Evolutionary conservation across 1,284 basidiomycete species (phyloP), one percentile per base, ranked within the genome.

Genomic region (Leccinum proliferum): DNA sequence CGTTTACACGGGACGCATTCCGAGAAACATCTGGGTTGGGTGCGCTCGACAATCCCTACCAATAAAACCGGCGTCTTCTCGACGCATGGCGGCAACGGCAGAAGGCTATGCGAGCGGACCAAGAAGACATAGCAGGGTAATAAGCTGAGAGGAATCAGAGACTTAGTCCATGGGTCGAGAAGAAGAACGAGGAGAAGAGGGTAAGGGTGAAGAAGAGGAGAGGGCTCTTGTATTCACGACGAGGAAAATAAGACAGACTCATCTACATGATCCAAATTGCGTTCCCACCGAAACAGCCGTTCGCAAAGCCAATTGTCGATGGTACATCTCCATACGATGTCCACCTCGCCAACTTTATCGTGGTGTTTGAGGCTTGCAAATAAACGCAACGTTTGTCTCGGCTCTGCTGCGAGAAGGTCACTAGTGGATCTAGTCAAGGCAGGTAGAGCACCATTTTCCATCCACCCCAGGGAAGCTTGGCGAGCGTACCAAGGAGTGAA

Each of bases 391-490:
- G 81, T 77, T 53, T 71, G 68, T 39, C 69, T 67, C 2, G 81
- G 76, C 52, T 81, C 75, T 3, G 63, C 63, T 25, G 82, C 74
- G 12, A 88, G 70, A 25, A 84, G 68, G 57, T 77, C 77, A 2
- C 77, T 73, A 1, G 82, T 82, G 41, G 77, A 76, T 67, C 83
- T 84, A 29, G 85, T 67, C 25, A 90, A 70, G 15, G 79, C 73
- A 1, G 89, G 86, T 2, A 86, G 70, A 25, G 82, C 86, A 91
- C 72, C 43, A 84, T 76, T 67, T 84, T 89, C 88, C 89, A 91
- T 2, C 88, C 90, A 39, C 83, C 83, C 88, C 90, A 92, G 1
- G 78, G 79, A 8, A 87, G 71, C 58, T 88, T 85, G 1, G 84
- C 79, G 8, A 92, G 78, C 3, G 81, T 75, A 2, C 85, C 85